phyloP scores from a whole-genome alignment of 371 early-diverging fungal genomes.

The Capniomyces stellatus region DNA sequence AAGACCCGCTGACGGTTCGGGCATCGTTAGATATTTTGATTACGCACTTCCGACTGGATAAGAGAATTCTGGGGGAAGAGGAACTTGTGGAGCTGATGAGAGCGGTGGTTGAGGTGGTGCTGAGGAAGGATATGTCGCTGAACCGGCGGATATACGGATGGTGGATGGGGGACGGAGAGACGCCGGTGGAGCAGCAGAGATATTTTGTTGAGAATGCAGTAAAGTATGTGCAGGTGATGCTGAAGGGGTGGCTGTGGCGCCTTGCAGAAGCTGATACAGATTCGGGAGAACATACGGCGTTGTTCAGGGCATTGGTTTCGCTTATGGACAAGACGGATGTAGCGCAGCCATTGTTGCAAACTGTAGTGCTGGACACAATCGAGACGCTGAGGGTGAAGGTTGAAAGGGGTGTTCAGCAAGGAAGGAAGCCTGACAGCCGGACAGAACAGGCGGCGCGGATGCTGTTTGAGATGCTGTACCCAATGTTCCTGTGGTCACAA shows the following conservation, averaged over 20 bases:
- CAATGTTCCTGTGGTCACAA: constrained; percentile 60
- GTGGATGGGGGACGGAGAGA: constrained; percentile 42
- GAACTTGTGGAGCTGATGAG: constrained; percentile 40
- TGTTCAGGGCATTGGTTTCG: constrained; percentile 63
- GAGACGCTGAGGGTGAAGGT: constrained; percentile 28
- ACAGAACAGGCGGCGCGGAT: constrained; percentile 62
- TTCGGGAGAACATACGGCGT: constrained; percentile 38
- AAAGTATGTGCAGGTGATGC: constrained; percentile 21
- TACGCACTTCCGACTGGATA: constrained; percentile 43
- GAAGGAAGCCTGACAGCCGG: constrained; percentile 11
- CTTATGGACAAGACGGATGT: constrained; percentile 74
- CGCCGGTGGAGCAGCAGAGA: constrained; percentile 14
- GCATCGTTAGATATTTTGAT: constrained; percentile 69
- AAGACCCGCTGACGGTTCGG: constrained; percentile 61
- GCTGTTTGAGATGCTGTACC: constrained; percentile 76
- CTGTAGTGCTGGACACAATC: constrained; percentile 50
- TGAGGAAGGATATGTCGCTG: constrained; percentile 85
- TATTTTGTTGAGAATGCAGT: constrained; percentile 30
- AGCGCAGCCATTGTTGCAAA: constrained; percentile 52
- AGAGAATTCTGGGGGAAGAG: background rate
- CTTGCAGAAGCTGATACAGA: constrained; percentile 10
- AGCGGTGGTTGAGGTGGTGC: constrained; percentile 55
- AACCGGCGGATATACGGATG: constrained; percentile 80
- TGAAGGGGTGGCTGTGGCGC: constrained; percentile 26
- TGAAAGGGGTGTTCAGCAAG: background rate